phyloP scores from a whole-genome alignment of 768 basidiomycete genomes.

The Tricholoma sp. region DNA sequence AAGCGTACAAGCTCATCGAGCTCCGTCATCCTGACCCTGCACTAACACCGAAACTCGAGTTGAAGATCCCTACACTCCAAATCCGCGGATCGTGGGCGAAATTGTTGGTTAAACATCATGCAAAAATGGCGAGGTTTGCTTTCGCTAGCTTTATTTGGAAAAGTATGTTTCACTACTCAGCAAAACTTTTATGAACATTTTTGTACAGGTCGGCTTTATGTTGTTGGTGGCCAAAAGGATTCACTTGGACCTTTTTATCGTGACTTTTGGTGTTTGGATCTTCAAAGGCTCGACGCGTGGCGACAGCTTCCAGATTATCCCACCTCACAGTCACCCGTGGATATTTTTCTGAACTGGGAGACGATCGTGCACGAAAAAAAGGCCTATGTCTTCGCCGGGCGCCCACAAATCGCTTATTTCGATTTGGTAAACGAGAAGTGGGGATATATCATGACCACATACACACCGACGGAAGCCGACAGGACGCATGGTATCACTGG shows the following conservation, averaged over 20 bases:
- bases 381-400: slow-evolving; percentile 33
- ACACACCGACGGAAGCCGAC: slow-evolving; percentile 6
- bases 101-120: slow-evolving; percentile 14
- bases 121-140: slow-evolving; percentile 10
- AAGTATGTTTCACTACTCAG: too few species aligned
- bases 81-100: slow-evolving; percentile 32
- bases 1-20: slow-evolving; percentile 3
- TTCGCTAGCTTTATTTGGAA: slow-evolving; percentile 25
- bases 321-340: slow-evolving; percentile 4
- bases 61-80: slow-evolving; percentile 20
- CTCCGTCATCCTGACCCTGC: slow-evolving; percentile 26
- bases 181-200: too few species aligned
- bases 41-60: slow-evolving; percentile 8
- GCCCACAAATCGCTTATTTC: slow-evolving; percentile 24
- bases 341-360: slow-evolving; percentile 17
- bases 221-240: slow-evolving; percentile 22
- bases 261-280: slow-evolving; percentile 23
- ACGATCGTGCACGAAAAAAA: slow-evolving; percentile 22
- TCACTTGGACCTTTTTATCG: slow-evolving; percentile 21
- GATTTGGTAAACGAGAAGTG: slow-evolving; percentile 31
- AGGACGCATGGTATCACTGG: slow-evolving; percentile 14
- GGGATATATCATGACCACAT: slow-evolving; percentile 23
- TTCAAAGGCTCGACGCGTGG: slow-evolving; percentile 21
- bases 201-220: slow-evolving; percentile 20
- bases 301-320: slow-evolving; percentile 22